Base-by-base conservation (phyloP, 1,139 yeast species). In the Lodderomyces margitis region DNA sequence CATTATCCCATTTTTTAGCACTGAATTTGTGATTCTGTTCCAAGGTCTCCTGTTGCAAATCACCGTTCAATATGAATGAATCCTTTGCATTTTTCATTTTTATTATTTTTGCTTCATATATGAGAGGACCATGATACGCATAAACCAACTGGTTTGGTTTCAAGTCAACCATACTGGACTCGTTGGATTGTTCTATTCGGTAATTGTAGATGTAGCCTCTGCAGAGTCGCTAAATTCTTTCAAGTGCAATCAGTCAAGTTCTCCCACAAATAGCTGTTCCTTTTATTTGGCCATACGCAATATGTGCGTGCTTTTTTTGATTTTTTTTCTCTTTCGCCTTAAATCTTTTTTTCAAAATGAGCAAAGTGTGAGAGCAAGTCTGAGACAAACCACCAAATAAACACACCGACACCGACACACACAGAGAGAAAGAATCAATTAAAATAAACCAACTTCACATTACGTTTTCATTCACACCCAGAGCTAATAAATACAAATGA, bases 61-160 rank as follows among this genome's bases (percentile, higher is more conserved):
- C 53, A 19, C 34, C 40, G 21, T 47, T 49, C 16, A 46, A 14
- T 30, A 50, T 44, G 31, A 41, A 40, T 11, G 46, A 39, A 42
- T 62, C 65, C 21, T 72, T 71, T 1, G 84, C 80, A 45, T 80
- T 79, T 58, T 83, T 87, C 1, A 75, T 64, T 54, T 80, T 80
- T 40, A 86, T 57, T 14, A 91, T 78, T 58, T 86, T 87, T 48
- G 97, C 96, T 62, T 89, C 96, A 58, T 91, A 91, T 10, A 91
- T 75, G 50, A 91, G 63, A 3, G 96, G 96, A 0, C 97, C 97
- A 58, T 91, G 97, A 59, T 78, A 91, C 11, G 96, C 96, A 53
- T 88, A 68, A 49, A 91, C 87, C 45, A 67, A 67, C 15, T 71
- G 65, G 39, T 74, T 75, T 4, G 68, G 63, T 38, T 51, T 53